A percentile compares a stretch with the other conserved stretches of the same genome.
Evolutionary conservation across 2,329 filamentous ascomycete genomes (phyloP).

Genomic region (Claviceps capensis): DNA sequence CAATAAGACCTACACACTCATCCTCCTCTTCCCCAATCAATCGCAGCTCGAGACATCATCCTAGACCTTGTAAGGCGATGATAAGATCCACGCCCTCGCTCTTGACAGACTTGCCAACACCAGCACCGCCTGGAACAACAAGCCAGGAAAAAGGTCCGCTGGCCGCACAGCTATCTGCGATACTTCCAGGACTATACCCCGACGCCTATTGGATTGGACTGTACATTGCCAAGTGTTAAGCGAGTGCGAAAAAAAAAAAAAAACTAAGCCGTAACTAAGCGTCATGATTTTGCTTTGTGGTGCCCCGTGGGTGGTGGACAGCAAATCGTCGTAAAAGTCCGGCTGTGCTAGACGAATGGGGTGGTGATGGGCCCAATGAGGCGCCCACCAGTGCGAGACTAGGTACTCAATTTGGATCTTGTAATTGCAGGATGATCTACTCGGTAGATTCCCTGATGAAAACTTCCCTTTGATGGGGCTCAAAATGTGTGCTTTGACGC

Average conservation of each 20-base stretch:
- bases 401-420: background rate
- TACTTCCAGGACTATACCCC: conserved; percentile 54
- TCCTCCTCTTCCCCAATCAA: conserved; percentile 49
- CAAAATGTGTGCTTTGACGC: background rate
- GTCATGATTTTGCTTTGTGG: background rate
- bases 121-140: conserved; percentile 37
- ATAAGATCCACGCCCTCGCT: conserved; percentile 37
- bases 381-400: background rate
- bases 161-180: conserved; percentile 31
- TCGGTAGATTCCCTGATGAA: no score
- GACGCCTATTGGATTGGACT: conserved; percentile 26
- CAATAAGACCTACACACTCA: conserved; percentile 46
- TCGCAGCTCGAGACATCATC: conserved; percentile 44
- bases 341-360: background rate
- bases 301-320: background rate
- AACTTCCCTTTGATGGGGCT: no score
- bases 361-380: background rate
- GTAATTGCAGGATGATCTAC: background rate
- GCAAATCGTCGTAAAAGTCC: background rate
- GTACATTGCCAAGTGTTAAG: conserved; percentile 21
- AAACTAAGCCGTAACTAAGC: background rate
- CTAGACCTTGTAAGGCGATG: conserved; percentile 33
- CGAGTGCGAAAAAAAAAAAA: background rate
- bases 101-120: conserved; percentile 31
- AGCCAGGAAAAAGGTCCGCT: conserved; percentile 30